Percentiles rank a stretch among this genome's conserved stretches.
Conservation (phyloP, 768 basidiomycete species). For the Pleurotus giganteus region DNA sequence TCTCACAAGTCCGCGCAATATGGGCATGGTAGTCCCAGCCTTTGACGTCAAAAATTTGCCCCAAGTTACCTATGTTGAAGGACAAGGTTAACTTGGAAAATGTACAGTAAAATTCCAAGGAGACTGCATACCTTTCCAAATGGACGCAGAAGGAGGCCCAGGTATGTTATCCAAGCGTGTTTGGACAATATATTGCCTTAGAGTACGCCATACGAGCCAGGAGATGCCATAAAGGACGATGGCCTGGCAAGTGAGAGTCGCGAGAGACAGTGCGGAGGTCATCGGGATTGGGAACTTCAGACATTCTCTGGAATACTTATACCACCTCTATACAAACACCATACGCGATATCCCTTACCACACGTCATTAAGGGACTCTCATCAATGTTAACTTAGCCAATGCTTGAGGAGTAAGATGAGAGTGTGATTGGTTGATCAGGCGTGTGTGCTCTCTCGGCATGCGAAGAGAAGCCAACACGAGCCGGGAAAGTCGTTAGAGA, state of each 20-base stretch:
- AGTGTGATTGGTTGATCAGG: no score
- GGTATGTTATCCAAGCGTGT: conserved; percentile 32
- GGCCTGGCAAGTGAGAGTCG: neutral
- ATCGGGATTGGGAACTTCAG: no score
- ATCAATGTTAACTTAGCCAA: no score
- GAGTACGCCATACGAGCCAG: conserved; percentile 12
- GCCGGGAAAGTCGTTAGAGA: no score
- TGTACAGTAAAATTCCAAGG: neutral
- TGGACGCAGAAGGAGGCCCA: conserved; percentile 28
- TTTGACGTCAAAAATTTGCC: conserved; percentile 28
- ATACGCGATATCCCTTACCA: no score
- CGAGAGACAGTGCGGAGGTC: neutral
- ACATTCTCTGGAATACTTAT: no score
- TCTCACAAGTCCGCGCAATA: conserved; percentile 31
- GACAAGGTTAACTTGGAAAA: neutral
- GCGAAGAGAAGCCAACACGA: no score
- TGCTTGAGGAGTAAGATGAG: no score
- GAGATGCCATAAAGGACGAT: conserved; percentile 8
- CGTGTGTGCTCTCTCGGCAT: no score
- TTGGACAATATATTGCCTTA: conserved; percentile 15
- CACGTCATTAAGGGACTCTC: no score
- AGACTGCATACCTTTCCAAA: conserved; percentile 23
- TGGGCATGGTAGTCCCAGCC: conserved; percentile 36
- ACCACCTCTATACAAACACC: no score
- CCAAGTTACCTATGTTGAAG: conserved; percentile 28